Evolutionary conservation across 1,139 yeast genomes (phyloP).

Genomic region (Geotrichum phurueaensis): DNA sequence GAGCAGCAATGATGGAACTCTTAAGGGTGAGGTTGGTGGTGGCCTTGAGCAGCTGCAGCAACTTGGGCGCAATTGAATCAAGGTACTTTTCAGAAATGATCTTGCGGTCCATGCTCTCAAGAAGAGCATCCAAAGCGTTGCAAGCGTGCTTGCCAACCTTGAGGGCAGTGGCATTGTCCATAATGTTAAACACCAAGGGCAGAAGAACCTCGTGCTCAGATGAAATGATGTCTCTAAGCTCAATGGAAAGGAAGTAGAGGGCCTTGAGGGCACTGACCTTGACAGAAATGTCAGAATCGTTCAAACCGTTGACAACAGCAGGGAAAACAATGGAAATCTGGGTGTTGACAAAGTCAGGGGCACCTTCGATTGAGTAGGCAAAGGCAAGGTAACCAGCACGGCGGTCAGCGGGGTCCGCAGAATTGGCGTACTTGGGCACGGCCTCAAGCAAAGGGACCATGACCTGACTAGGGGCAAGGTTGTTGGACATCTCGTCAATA

Average conservation of each 20-base stretch:
- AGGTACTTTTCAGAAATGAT: conserved; percentile 70
- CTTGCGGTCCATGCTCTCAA: conserved; percentile 86
- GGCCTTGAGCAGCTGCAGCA: conserved; percentile 71
- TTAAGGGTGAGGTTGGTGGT: conserved; percentile 61
- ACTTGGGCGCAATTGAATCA: conserved; percentile 83
- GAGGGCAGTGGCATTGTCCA: conserved; percentile 78
- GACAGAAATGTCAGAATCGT: conserved; percentile 71
- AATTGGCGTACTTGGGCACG: conserved; percentile 55
- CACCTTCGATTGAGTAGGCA: conserved; percentile 83
- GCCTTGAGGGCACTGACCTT: conserved; percentile 83
- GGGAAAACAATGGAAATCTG: conserved; percentile 71
- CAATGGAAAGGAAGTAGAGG: conserved; percentile 70
- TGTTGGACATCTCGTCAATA: conserved; percentile 69
- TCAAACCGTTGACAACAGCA: conserved; percentile 65
- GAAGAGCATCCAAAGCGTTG: conserved; percentile 80
- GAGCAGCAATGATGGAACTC: conserved; percentile 87
- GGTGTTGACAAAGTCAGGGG: conserved; percentile 82
- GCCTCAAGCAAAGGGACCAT: conserved; percentile 71
- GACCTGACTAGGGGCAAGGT: conserved; percentile 89
- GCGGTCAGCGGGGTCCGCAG: conserved; percentile 68
- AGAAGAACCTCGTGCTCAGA: conserved; percentile 74
- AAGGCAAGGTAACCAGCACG: conserved; percentile 81
- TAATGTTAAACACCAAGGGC: conserved; percentile 80
- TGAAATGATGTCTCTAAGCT: conserved; percentile 78
- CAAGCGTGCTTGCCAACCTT: conserved; percentile 89